Evolutionary conservation across 164 flowering plant genomes (phyloP), one percentile per base, ranked within the genome.

Genomic region (Stephania japonica): DNA sequence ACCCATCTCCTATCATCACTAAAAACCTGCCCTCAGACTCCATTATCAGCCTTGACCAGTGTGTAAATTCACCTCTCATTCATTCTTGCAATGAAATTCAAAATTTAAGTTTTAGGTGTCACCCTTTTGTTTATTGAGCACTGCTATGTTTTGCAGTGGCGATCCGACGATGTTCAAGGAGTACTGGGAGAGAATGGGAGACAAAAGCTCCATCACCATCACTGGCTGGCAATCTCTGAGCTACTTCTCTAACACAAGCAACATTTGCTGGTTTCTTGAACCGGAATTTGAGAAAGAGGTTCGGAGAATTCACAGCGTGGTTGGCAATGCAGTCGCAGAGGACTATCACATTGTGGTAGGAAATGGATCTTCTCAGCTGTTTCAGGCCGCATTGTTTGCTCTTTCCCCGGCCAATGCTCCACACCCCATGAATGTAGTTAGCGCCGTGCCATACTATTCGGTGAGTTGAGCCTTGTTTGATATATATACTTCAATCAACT

Each of bases 101-200:
- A 32, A 32, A 32, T 32, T 4, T 2, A 32, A 32, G 38, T 32
- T 2, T 32, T 32, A 32, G 38, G 38, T 32, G 38, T 32, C 4
- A 32, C 38, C 38, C 4, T 32, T 32, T 32, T 32, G 4, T 32
- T 32, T 32, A n/a, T n/a, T n/a, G n/a, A n/a, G n/a, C n/a, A n/a
- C n/a, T n/a, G n/a, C n/a, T n/a, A 32, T 32, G 38, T 32, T 32
- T 32, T 73, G 27, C 62, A 73, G 98, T 70, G 99, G 99, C 0
- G 97, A 95, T 79, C 99, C 99, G 32, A 95, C 92, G 24, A 88
- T 95, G 98, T 95, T 83, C 44, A 91, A 89, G 77, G 53, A 24
- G 12, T 95, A 75, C 43, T 95, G 99, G 99, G 69, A 80, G 47
- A 67, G 75, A 25, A 77, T 75, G 79, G 97, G 96, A 0, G 92